Conservation (phyloP, 345 rosid species). For the Gynandropsis gynandra region DNA sequence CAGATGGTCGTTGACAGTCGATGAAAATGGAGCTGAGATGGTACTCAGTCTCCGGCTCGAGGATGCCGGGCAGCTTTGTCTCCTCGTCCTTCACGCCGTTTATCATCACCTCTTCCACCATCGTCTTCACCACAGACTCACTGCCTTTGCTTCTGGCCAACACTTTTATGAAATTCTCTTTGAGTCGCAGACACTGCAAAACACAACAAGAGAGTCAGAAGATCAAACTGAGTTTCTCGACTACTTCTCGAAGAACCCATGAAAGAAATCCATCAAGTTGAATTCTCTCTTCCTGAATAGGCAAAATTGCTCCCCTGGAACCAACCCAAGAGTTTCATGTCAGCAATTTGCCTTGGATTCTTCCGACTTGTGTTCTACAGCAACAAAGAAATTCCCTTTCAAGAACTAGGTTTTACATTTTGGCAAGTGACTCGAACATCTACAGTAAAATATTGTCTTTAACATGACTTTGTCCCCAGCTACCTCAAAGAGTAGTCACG, state of each 20-base stretch:
- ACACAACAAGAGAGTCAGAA: constrained; percentile 4
- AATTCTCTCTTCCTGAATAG: no score
- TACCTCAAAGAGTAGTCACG: no score
- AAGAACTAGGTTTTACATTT: no score
- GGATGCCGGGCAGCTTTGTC: constrained; percentile 36
- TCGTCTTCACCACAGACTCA: constrained; percentile 46
- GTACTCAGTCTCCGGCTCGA: constrained; percentile 34
- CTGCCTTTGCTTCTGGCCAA: constrained; percentile 25
- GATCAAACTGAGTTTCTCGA: background rate
- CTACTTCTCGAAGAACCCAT: no score
- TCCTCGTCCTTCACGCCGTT: constrained; percentile 44
- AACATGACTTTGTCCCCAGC: no score
- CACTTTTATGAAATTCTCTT: constrained; percentile 34
- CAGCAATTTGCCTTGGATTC: background rate
- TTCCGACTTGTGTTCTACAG: no score
- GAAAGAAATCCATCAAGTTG: no score
- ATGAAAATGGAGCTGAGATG: constrained; percentile 24
- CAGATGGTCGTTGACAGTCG: no score
- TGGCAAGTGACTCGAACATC: no score
- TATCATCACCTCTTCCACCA: constrained; percentile 50
- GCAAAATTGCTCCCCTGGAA: background rate
- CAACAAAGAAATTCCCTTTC: background rate
- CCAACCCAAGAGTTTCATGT: background rate
- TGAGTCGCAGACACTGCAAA: constrained; percentile 49
- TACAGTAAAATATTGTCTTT: no score